Conservation (phyloP, 441 rosid genomes). For the Mallotus repandus region DNA sequence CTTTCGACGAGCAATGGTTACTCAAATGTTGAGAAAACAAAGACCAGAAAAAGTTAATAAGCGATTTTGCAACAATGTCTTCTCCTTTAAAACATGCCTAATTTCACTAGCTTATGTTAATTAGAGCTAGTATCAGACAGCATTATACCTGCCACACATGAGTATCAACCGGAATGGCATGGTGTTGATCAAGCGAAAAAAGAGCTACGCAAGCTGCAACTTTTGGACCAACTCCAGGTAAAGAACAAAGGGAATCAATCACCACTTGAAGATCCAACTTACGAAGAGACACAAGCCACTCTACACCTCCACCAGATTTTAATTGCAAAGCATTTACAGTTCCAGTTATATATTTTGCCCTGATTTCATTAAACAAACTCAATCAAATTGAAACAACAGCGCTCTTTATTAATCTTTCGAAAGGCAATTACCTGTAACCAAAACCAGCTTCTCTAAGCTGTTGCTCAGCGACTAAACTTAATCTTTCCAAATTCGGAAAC, state of each 20-base stretch:
- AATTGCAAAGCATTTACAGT: constrained; percentile 59
- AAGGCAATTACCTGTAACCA: constrained; percentile 67
- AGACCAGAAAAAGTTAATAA: background rate
- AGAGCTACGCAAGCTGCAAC: constrained; percentile 93
- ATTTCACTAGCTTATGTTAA: background rate
- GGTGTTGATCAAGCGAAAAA: constrained; percentile 91
- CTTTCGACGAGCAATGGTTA: background rate
- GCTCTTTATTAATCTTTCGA: too few species aligned
- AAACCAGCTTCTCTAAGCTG: constrained; percentile 83
- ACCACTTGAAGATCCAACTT: constrained; percentile 58
- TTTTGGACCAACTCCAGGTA: constrained; percentile 93
- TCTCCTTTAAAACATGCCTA: background rate
- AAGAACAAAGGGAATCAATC: constrained; percentile 63
- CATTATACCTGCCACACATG: constrained; percentile 87
- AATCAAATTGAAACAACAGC: background rate
- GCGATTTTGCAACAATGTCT: background rate
- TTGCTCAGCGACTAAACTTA: constrained; percentile 57
- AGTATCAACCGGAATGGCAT: constrained; percentile 91
- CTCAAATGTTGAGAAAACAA: background rate
- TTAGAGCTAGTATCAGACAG: background rate
- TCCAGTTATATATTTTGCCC: constrained; percentile 82
- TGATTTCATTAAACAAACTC: constrained; percentile 32
- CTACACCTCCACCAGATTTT: constrained; percentile 71
- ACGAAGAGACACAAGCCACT: constrained; percentile 81
- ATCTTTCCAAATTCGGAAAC: constrained; percentile 72